phyloP scores from a whole-genome alignment of 1,284 basidiomycete species.

The Thelephora terrestris region DNA sequence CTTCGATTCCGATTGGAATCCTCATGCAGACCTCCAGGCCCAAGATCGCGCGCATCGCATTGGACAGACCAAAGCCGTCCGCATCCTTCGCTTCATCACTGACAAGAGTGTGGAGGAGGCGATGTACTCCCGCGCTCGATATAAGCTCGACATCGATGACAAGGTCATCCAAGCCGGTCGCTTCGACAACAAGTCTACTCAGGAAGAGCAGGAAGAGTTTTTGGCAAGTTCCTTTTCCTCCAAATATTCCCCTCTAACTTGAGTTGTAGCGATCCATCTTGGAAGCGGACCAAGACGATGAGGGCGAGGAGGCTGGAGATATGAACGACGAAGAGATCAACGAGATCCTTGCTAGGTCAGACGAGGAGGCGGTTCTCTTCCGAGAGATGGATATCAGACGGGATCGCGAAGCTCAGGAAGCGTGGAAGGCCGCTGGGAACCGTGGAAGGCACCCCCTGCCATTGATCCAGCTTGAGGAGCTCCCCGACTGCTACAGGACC shows the following conservation, averaged over 20 bases:
- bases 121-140: conserved; percentile 89
- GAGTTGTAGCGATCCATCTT: conserved; percentile 61
- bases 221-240: conserved; percentile 45
- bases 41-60: conserved; percentile 99
- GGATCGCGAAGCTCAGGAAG: conserved; percentile 55
- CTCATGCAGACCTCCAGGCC: conserved; percentile 95
- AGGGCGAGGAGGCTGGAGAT: conserved; percentile 88
- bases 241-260: conserved; percentile 1
- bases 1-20: conserved; percentile 95
- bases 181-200: conserved; percentile 98
- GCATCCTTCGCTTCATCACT: conserved; percentile 94
- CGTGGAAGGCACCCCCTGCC: conserved; percentile 71
- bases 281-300: conserved; percentile 88
- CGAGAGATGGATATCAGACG: conserved; percentile 80
- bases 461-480: conserved; percentile 83
- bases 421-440: conserved; percentile 71
- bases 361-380: conserved; percentile 76
- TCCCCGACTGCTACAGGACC: conserved; percentile 86
- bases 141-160: conserved; percentile 98
- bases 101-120: conserved; percentile 98
- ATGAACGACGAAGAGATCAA: conserved; percentile 98
- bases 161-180: conserved; percentile 99
- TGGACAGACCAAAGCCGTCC: conserved; percentile 96
- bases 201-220: conserved; percentile 95
- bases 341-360: conserved; percentile 81